Conservation (phyloP, 2,329 filamentous ascomycete species). For the Cyphellophora attinorum region DNA sequence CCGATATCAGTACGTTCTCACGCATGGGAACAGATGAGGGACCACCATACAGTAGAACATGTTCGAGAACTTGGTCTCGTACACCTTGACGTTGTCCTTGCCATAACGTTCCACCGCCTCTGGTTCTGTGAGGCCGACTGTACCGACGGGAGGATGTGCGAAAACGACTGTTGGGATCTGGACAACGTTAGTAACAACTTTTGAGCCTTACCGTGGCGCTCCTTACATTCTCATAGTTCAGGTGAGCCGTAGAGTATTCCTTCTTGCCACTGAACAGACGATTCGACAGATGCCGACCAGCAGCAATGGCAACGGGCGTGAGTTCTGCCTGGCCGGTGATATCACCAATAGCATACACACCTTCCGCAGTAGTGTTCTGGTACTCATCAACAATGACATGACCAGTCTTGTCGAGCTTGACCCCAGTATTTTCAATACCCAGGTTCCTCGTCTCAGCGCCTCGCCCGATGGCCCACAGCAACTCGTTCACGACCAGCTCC, state of each 20-base stretch:
- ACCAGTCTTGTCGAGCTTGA: conserved; percentile 30
- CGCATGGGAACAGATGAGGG: no score
- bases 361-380: conserved; percentile 38
- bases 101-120: conserved; percentile 38
- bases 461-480: conserved; percentile 42
- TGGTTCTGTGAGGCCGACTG: conserved; percentile 40
- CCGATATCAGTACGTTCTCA: no score
- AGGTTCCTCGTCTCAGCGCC: conserved; percentile 35
- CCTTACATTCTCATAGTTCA: conserved; percentile 34
- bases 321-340: conserved; percentile 42
- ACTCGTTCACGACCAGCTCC: conserved; percentile 37
- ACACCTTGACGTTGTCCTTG: conserved; percentile 41
- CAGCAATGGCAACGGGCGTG: conserved; percentile 44
- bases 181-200: not conserved
- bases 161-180: conserved; percentile 44
- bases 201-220: not conserved
- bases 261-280: conserved; percentile 40
- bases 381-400: conserved; percentile 39
- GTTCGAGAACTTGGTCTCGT: conserved; percentile 39
- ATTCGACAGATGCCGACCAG: conserved; percentile 39
- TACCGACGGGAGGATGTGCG: conserved; percentile 41
- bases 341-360: conserved; percentile 43
- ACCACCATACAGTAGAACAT: no score
- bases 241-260: conserved; percentile 32
- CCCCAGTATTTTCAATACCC: conserved; percentile 29